Base-by-base conservation (phyloP, 208 protist species). In the Angomonas deanei region DNA sequence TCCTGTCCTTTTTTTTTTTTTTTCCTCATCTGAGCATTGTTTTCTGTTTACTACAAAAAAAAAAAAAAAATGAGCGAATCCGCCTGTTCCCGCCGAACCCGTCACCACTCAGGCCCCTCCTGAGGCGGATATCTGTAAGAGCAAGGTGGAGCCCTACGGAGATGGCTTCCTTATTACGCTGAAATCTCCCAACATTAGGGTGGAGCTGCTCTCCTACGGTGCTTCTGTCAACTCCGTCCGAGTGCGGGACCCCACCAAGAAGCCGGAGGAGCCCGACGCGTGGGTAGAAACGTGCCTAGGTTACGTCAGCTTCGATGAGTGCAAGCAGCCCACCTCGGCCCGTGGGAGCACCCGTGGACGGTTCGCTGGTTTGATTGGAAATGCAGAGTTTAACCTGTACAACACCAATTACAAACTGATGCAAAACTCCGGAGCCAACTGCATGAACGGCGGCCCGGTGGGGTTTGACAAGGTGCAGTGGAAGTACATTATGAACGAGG, bases 401-500 rank as follows among this genome's bases (percentile, higher is more conserved):
- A 64, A 68, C 26, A 75, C 30, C 17, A 60, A 70, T 27, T 87
- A 89, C 72, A 78, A 76, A 48, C 72, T 88, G 19, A 39, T 80
- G 55, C 69, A 86, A 64, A 92, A 92, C 75, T 67, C 54, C 24
- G 76, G 78, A 27, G 26, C 33, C 24, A 68, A 88, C 72, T 89
- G 79, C n/a, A 67, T 93, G 21, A 80, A 93, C 64, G 86, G 86
- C 19, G 86, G 86, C 3, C 80, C 80, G 0, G 49, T 61, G 8
- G 81, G 80, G 38, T 93, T 91, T 63, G 31, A 74, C 21, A 68
- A 74, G 30, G 54, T 71, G 36, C 78, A 82, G 66, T 93, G 86
- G 86, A 84, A 79, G 64, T 92, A 87, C 71, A 47, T 92, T 10
- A 31, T 92, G 38, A 76, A 74, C 0, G 81, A 92, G 24, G 79